These are phyloP conservation scores for Lojkania enalia DNA, from an alignment of 2,329 filamentous ascomycete genomes.

Conservation along the genomic window DNA sequence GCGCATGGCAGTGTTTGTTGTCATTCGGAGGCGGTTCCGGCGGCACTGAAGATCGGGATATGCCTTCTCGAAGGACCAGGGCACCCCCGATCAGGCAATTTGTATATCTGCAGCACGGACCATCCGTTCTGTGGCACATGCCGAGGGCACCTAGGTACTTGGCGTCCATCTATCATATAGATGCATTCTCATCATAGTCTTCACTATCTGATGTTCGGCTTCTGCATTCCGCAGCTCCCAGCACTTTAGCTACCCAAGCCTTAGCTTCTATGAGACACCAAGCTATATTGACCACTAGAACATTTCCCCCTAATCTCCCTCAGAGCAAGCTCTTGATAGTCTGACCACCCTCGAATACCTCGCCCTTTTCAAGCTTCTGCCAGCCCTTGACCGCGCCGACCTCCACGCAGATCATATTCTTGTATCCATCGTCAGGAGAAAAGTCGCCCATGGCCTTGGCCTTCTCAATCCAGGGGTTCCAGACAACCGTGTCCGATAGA, in stretches of 20 bases:
- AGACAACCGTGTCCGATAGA: slow-evolving; percentile 85
- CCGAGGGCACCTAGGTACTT: neutral
- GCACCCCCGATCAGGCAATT: neutral
- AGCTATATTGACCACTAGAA: neutral
- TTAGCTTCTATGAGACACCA: neutral
- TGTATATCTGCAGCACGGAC: slow-evolving; percentile 3
- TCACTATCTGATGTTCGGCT: neutral
- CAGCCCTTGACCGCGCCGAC: slow-evolving; percentile 81
- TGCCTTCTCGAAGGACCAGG: slow-evolving; percentile 6
- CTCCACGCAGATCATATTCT: slow-evolving; percentile 93
- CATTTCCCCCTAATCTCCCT: neutral
- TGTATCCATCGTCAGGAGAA: slow-evolving; percentile 83
- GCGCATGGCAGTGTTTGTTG: slow-evolving; percentile 18
- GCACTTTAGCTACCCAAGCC: neutral
- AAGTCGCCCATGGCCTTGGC: slow-evolving; percentile 83
- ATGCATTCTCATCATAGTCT: neutral
- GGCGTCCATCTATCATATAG: neutral
- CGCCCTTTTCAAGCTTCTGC: slow-evolving; percentile 81
- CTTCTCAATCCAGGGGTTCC: slow-evolving; percentile 96
- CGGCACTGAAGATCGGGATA: slow-evolving; percentile 2
- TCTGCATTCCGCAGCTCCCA: neutral
- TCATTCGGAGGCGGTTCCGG: slow-evolving; percentile 4
- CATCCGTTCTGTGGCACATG: neutral
- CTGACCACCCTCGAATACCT: slow-evolving; percentile 67
- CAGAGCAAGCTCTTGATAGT: slow-evolving; percentile 53